Conservation (phyloP, 441 rosid genomes). For the Eruca vesicaria region DNA sequence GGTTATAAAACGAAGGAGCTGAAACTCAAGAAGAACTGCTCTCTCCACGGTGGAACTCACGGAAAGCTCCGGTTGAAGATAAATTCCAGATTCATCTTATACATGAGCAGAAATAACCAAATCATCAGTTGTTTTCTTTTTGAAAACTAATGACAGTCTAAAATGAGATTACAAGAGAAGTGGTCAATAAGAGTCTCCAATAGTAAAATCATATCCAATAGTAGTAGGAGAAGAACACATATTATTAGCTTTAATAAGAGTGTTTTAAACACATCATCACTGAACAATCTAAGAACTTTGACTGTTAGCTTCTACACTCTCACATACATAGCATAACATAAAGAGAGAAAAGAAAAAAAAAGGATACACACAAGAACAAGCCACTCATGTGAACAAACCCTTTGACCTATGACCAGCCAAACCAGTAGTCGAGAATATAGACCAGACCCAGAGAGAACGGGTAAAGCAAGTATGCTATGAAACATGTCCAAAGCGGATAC, state of each 20-base stretch:
- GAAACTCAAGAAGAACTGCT: slow-evolving; percentile 50
- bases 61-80: slow-evolving; percentile 63
- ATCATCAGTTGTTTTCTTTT: not conserved
- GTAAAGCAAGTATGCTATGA: no score
- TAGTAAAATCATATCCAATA: not conserved
- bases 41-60: slow-evolving; percentile 57
- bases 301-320: slow-evolving; percentile 1
- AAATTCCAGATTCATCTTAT: slow-evolving; percentile 36
- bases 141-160: not conserved
- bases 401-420: slow-evolving; percentile 58
- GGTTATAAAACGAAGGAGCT: slow-evolving; percentile 35
- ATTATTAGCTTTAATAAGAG: slow-evolving; percentile 11
- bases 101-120: not conserved
- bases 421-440: slow-evolving; percentile 75
- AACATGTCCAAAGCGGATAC: no score
- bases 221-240: not conserved
- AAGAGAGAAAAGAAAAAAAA: no score
- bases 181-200: not conserved
- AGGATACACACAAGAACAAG: not conserved
- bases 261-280: slow-evolving; percentile 11
- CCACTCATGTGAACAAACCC: slow-evolving; percentile 15
- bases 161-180: not conserved
- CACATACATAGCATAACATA: no score
- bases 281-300: slow-evolving; percentile 1
- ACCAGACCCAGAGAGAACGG: no score